phyloP scores from a whole-genome alignment of 768 basidiomycete species.

The Clavaria fumosa region DNA sequence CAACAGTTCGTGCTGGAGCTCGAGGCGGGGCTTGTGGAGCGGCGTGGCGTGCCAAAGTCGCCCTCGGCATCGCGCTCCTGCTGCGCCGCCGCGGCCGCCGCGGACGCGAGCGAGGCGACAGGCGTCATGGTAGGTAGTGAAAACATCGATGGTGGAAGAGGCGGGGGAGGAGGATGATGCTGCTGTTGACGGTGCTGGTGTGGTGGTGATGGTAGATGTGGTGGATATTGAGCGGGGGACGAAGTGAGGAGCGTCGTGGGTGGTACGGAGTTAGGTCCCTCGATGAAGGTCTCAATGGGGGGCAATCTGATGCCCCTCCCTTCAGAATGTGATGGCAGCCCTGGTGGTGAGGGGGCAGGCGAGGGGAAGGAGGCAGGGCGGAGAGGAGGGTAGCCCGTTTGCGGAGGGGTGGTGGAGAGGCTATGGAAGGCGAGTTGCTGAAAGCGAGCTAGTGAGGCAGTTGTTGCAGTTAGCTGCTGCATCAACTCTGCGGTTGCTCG shows the following conservation, averaged over 20 bases:
- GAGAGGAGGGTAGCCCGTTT: constrained; percentile 5
- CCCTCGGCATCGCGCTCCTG: neutral
- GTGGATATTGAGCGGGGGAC: too few relatives aligned
- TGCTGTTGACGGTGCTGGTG: too few relatives aligned
- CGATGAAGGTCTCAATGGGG: neutral
- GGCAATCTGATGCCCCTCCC: neutral
- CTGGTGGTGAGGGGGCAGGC: constrained; percentile 4
- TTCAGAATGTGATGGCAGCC: neutral
- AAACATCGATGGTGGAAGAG: too few relatives aligned
- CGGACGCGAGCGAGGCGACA: too few relatives aligned
- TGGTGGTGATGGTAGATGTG: too few relatives aligned
- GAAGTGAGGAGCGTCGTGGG: neutral
- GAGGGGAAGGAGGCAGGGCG: constrained; percentile 11
- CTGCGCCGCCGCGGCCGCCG: neutral
- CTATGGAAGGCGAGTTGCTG: constrained; percentile 24
- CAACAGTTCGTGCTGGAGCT: constrained; percentile 27
- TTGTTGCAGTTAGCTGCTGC: constrained; percentile 30
- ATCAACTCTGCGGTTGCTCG: constrained; percentile 37
- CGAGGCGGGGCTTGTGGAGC: constrained; percentile 13
- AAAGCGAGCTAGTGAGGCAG: constrained; percentile 37
- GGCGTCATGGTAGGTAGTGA: too few relatives aligned
- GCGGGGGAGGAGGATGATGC: too few relatives aligned
- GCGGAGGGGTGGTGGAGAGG: constrained; percentile 2
- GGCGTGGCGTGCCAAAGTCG: constrained; percentile 6
- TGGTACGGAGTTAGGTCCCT: neutral